phyloP scores from a whole-genome alignment of 495 filamentous ascomycete genomes.

The Talaromyces thailandensis region DNA sequence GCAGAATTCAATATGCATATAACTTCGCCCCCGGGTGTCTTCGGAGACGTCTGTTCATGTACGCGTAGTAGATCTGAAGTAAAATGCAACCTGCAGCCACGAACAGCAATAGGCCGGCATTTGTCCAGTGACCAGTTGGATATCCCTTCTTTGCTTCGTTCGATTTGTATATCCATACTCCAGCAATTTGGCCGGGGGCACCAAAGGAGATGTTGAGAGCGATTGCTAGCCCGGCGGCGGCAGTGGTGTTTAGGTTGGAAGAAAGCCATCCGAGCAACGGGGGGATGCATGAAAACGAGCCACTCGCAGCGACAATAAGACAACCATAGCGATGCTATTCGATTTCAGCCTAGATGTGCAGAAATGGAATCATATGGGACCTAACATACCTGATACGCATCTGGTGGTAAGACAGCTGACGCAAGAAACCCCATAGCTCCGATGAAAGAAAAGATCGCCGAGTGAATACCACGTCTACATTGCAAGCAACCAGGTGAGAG shows the following conservation, averaged over 20 bases:
- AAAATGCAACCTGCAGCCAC: conserved; percentile 26
- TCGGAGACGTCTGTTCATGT: conserved; percentile 15
- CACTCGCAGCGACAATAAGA: conserved; percentile 56
- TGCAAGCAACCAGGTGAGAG: not conserved
- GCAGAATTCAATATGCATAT: conserved; percentile 3
- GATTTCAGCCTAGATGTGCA: no score
- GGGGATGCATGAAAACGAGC: conserved; percentile 49
- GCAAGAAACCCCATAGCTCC: conserved; percentile 59
- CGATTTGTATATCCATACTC: conserved; percentile 64
- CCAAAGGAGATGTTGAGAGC: conserved; percentile 60
- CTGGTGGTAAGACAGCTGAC: conserved; percentile 52
- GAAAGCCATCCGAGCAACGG: conserved; percentile 63
- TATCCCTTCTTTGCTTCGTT: conserved; percentile 51
- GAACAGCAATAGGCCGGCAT: conserved; percentile 38
- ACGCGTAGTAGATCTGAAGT: conserved; percentile 29
- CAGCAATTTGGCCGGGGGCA: conserved; percentile 58
- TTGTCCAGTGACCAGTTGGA: conserved; percentile 56
- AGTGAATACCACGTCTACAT: conserved; percentile 46
- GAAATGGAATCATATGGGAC: no score
- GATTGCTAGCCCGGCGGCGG: conserved; percentile 55
- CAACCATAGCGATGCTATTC: conserved; percentile 51
- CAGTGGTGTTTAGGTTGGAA: conserved; percentile 56
- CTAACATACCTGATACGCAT: conserved; percentile 42
- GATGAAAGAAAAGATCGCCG: conserved; percentile 46
- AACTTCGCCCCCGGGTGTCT: not conserved